Conservation (phyloP, 2,329 filamentous ascomycete genomes). For the Beauveria scarabaeidicola region DNA sequence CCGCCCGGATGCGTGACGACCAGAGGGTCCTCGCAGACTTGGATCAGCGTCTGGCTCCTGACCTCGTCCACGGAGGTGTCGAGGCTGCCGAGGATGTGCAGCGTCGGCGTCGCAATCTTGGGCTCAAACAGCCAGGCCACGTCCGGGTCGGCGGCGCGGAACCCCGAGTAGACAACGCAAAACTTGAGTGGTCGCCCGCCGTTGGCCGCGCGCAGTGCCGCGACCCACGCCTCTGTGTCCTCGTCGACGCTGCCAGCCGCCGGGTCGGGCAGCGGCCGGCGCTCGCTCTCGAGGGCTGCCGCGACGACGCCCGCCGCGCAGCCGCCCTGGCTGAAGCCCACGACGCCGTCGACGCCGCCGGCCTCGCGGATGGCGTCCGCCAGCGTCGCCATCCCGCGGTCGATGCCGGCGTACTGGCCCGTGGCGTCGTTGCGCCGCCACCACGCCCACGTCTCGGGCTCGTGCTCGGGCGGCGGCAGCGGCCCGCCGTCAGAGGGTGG, state of each 20-base stretch:
- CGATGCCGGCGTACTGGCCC: slow-evolving; percentile 57
- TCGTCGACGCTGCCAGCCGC: slow-evolving; percentile 19
- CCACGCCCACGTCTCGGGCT: slow-evolving; percentile 72
- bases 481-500: slow-evolving; percentile 34
- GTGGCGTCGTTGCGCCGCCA: slow-evolving; percentile 62
- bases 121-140: slow-evolving; percentile 64
- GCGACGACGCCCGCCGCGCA: slow-evolving; percentile 65
- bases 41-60: slow-evolving; percentile 57
- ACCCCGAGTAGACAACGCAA: slow-evolving; percentile 69
- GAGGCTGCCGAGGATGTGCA: slow-evolving; percentile 76
- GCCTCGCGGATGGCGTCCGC: slow-evolving; percentile 53
- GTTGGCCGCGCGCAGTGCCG: slow-evolving; percentile 41
- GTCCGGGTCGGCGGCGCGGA: slow-evolving; percentile 52
- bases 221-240: slow-evolving; percentile 32
- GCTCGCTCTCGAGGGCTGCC: slow-evolving; percentile 52
- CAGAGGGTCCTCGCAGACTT: slow-evolving; percentile 48
- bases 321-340: slow-evolving; percentile 78
- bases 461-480: slow-evolving; percentile 34
- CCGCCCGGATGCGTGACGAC: slow-evolving; percentile 73
- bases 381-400: slow-evolving; percentile 57
- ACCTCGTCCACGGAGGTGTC: slow-evolving; percentile 83
- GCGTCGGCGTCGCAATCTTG: slow-evolving; percentile 62
- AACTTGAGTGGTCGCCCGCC: slow-evolving; percentile 50
- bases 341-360: slow-evolving; percentile 65
- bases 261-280: slow-evolving; percentile 16